Percentiles rank a stretch among this genome's conserved stretches.
These are phyloP conservation scores for Arthrobotrys conoides DNA, from an alignment of 2,329 filamentous ascomycete species.

Conservation along the genomic window DNA sequence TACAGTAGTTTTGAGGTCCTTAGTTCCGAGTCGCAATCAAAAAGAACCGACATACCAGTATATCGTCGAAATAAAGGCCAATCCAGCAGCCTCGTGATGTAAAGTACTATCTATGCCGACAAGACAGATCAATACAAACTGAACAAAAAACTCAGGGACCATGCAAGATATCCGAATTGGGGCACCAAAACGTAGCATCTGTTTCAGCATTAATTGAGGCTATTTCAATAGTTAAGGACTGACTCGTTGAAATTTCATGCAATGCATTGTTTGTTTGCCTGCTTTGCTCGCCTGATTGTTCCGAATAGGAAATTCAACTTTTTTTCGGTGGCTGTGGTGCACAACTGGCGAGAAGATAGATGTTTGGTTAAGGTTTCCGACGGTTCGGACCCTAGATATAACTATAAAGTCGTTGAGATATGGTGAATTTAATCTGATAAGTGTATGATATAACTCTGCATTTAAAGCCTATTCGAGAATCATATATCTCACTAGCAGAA, in stretches of 20 bases:
- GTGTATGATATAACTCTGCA: neutral
- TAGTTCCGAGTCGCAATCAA: too few species aligned
- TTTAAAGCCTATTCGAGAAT: too few species aligned
- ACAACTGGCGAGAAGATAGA: neutral
- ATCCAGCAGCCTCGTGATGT: too few species aligned
- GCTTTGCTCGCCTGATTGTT: slow-evolving; percentile 12
- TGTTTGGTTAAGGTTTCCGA: neutral
- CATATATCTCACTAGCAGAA: too few species aligned
- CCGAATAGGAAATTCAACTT: slow-evolving; percentile 34
- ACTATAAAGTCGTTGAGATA: neutral
- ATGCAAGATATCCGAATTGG: neutral
- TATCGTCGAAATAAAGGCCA: too few species aligned
- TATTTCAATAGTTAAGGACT: neutral
- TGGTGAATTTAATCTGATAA: neutral
- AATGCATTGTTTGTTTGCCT: neutral
- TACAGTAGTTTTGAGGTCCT: too few species aligned
- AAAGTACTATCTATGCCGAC: too few species aligned
- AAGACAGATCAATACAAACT: too few species aligned
- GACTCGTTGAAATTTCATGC: neutral
- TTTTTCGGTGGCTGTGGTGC: slow-evolving; percentile 1
- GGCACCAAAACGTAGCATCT: neutral
- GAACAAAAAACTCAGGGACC: too few species aligned
- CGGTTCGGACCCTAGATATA: neutral
- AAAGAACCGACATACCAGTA: too few species aligned
- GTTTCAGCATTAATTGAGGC: neutral